These are phyloP conservation scores for Saraca asoca DNA, from an alignment of 331 rosid genomes.

Conservation along the genomic window DNA sequence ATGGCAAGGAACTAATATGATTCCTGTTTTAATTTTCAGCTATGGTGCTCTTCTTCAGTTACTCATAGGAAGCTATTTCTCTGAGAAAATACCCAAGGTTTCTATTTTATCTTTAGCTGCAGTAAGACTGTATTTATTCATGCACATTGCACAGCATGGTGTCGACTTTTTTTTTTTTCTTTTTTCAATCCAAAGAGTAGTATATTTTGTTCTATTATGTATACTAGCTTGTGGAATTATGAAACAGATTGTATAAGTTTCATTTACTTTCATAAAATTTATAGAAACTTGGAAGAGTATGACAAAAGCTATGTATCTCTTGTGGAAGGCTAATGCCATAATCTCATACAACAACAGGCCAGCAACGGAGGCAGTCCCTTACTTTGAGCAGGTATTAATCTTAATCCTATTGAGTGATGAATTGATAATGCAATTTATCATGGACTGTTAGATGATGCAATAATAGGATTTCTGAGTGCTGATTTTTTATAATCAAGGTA, in stretches of 20 bases:
- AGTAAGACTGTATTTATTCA: neutral
- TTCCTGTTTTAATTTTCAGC: conserved; percentile 46
- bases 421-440: conserved; percentile 2
- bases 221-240: conserved; percentile 30
- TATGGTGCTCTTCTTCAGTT: conserved; percentile 92
- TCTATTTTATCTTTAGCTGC: conserved; percentile 27
- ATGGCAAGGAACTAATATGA: conserved; percentile 18
- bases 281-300: conserved; percentile 45
- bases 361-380: conserved; percentile 95
- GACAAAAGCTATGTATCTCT: conserved; percentile 52
- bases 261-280: conserved; percentile 32
- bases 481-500: no score
- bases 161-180: no score
- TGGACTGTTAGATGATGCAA: conserved; percentile 9
- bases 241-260: conserved; percentile 28
- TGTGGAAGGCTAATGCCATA: conserved; percentile 84
- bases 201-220: neutral
- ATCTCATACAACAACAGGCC: conserved; percentile 93
- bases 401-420: conserved; percentile 15
- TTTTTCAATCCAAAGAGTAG: neutral
- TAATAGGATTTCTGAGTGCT: neutral
- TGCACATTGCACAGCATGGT: neutral
- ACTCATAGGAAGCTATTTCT: conserved; percentile 82
- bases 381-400: conserved; percentile 85
- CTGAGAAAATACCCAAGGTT: conserved; percentile 85